Evolutionary conservation across 1,284 basidiomycete genomes (phyloP).

Genomic region (Neolentinus lepideus): DNA sequence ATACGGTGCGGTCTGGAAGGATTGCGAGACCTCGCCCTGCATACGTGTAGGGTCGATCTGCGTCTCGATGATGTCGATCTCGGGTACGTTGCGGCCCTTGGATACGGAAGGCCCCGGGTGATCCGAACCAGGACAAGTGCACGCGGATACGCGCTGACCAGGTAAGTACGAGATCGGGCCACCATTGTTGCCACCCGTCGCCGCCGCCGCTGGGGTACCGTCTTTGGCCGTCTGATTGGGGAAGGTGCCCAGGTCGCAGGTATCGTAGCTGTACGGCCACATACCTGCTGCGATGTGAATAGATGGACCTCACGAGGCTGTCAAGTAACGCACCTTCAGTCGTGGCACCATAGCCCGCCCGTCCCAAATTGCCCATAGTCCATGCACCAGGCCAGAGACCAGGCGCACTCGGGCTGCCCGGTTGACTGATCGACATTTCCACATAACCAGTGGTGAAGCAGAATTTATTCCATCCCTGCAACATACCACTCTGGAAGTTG

Average conservation of each 20-base stretch:
- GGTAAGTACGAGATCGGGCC: conserved; percentile 41
- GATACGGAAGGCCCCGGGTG: conserved; percentile 54
- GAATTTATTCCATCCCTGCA: conserved; percentile 84
- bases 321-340: conserved; percentile 35
- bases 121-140: conserved; percentile 50
- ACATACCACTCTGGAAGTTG: conserved; percentile 79
- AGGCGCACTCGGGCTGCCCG: conserved; percentile 62
- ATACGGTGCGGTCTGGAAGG: conserved; percentile 76
- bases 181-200: conserved; percentile 42
- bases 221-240: conserved; percentile 63
- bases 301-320: not conserved
- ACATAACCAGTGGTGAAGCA: conserved; percentile 94
- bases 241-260: conserved; percentile 81
- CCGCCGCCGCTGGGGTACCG: conserved; percentile 41
- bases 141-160: conserved; percentile 46
- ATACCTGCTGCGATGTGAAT: conserved; percentile 20
- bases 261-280: conserved; percentile 81
- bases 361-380: conserved; percentile 48
- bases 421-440: conserved; percentile 75
- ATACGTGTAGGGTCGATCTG: conserved; percentile 31
- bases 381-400: conserved; percentile 62
- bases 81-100: conserved; percentile 50
- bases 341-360: conserved; percentile 54
- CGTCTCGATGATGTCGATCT: conserved; percentile 65
- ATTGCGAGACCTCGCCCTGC: conserved; percentile 68